Conservation (phyloP, 2,329 filamentous ascomycete species). For the Penicillium frequentans region DNA sequence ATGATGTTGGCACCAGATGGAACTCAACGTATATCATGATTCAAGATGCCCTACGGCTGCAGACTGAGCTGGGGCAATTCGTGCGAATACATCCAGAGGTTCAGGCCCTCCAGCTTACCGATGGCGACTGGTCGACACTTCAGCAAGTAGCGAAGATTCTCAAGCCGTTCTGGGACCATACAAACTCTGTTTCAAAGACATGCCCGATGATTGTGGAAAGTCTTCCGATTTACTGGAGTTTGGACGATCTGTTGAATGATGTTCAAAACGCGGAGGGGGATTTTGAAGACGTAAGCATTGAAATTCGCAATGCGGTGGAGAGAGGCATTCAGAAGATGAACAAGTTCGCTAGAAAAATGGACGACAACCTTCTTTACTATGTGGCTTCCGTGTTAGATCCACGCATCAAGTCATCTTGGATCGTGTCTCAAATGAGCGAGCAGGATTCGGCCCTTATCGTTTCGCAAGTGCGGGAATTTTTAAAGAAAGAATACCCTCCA, state of each 20-base stretch:
- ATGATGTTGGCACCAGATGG: too few relatives aligned
- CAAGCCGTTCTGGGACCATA: slow-evolving; percentile 7
- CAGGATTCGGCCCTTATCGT: slow-evolving; percentile 6
- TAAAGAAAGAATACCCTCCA: too few relatives aligned
- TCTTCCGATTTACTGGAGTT: slow-evolving; percentile 9
- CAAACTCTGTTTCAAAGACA: slow-evolving; percentile 7
- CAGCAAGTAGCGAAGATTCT: slow-evolving; percentile 4
- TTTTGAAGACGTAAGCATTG: slow-evolving; percentile 9
- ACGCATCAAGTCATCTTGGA: slow-evolving; percentile 12
- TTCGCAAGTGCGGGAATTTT: slow-evolving; percentile 12
- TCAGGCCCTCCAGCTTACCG: slow-evolving; percentile 9
- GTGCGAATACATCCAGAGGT: slow-evolving; percentile 7
- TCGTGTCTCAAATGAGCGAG: slow-evolving; percentile 10
- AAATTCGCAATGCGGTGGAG: slow-evolving; percentile 8
- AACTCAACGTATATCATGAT: too few relatives aligned
- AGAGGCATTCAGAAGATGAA: slow-evolving; percentile 8
- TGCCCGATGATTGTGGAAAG: slow-evolving; percentile 6
- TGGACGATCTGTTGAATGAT: slow-evolving; percentile 8
- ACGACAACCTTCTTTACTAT: slow-evolving; percentile 11
- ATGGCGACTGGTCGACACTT: slow-evolving; percentile 2
- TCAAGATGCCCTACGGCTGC: slow-evolving; percentile 1
- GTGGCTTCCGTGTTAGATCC: slow-evolving; percentile 14
- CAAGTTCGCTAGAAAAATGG: slow-evolving; percentile 3
- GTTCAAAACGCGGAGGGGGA: slow-evolving; percentile 9
- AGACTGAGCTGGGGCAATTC: slow-evolving; percentile 6